A percentile compares a stretch with the other conserved stretches of the same genome.
Evolutionary conservation across 2,329 filamentous ascomycete genomes (phyloP).

Genomic region (Ascochyta clinopodiicola): DNA sequence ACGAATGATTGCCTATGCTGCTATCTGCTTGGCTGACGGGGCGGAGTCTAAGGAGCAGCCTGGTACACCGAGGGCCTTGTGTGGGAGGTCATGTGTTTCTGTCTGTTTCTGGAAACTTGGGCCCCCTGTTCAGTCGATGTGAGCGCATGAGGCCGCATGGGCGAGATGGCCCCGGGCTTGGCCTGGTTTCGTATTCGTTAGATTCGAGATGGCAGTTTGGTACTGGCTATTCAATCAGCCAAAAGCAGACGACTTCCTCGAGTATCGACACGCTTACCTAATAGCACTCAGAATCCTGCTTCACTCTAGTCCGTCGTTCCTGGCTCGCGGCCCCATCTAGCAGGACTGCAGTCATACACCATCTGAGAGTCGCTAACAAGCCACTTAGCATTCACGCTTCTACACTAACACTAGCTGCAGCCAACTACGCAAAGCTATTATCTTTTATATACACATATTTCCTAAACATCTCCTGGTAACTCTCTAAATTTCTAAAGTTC

Average conservation of each 20-base stretch:
- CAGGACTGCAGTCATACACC: too few species aligned
- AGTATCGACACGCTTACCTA: too few species aligned
- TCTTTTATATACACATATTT: too few species aligned
- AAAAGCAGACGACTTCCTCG: neutral
- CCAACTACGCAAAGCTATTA: too few species aligned
- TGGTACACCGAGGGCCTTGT: conserved; percentile 8
- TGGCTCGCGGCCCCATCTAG: too few species aligned
- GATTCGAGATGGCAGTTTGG: neutral
- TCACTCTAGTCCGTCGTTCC: too few species aligned
- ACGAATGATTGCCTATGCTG: conserved; percentile 11
- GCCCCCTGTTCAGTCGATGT: neutral
- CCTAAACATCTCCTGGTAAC: too few species aligned
- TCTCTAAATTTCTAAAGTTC: too few species aligned
- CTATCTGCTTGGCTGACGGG: conserved; percentile 17
- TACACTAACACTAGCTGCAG: too few species aligned
- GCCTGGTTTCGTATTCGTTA: neutral
- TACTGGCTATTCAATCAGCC: neutral
- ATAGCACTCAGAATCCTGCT: too few species aligned
- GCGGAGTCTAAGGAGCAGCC: neutral
- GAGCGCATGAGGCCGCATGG: conserved; percentile 1
- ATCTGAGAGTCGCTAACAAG: too few species aligned
- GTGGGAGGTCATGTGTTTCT: conserved; percentile 1
- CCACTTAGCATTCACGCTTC: too few species aligned
- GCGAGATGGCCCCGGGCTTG: neutral
- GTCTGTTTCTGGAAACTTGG: neutral